phyloP scores from a whole-genome alignment of 179 eudicot species.

The Drosera spatulata region DNA sequence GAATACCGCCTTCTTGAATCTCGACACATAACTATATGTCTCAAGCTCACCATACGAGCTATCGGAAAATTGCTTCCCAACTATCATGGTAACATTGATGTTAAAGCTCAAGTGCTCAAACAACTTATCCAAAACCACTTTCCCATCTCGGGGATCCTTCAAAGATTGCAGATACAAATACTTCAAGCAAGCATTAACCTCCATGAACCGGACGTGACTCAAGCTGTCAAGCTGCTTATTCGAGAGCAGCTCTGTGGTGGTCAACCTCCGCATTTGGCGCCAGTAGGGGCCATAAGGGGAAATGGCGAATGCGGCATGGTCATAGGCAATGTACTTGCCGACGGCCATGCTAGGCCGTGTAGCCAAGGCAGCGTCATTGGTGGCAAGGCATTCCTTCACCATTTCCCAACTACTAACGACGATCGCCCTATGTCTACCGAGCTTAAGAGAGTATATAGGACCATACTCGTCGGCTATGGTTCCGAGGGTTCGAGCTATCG shows the following conservation, averaged over 20 bases:
- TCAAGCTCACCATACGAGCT: not conserved
- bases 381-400: not conserved
- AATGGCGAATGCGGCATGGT: too few relatives aligned
- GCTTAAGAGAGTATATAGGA: not conserved
- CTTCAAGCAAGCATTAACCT: not conserved
- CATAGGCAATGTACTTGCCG: too few relatives aligned
- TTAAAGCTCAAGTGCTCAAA: not conserved
- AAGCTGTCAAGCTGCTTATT: too few relatives aligned
- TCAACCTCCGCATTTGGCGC: too few relatives aligned
- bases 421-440: not conserved
- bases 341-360: too few relatives aligned
- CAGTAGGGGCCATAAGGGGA: too few relatives aligned
- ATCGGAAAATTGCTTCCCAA: not conserved
- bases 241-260: too few relatives aligned
- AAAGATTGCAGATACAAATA: constrained; percentile 4
- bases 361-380: too few relatives aligned
- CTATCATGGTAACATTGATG: not conserved
- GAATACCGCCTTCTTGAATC: constrained; percentile 1
- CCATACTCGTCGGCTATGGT: not conserved
- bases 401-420: not conserved
- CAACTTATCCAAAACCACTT: constrained; percentile 3
- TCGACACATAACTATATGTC: not conserved
- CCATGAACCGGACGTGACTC: too few relatives aligned
- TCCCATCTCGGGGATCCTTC: not conserved
- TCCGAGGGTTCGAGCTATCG: not conserved